Evolutionary conservation across 352 stramenopile species (phyloP).

Genomic region (Elongisporangium undulatum): DNA sequence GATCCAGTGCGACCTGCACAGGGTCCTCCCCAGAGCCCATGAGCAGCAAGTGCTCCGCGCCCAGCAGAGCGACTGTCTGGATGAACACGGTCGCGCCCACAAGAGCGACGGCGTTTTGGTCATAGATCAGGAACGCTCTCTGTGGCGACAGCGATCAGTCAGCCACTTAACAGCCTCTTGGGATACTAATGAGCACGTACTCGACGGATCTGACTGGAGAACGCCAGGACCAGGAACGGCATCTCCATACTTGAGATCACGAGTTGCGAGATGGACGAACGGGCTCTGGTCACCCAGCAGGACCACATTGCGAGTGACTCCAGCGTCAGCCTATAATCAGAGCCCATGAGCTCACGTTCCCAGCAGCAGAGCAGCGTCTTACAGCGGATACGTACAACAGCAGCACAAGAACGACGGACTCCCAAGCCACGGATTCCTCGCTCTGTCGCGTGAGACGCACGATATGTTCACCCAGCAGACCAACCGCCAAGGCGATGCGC

Average conservation of each 20-base stretch:
- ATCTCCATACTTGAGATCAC: constrained; percentile 15
- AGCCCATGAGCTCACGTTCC: background rate
- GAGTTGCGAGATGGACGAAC: constrained; percentile 14
- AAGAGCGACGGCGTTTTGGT: constrained; percentile 25
- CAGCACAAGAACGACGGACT: constrained; percentile 9
- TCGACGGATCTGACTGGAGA: constrained; percentile 31
- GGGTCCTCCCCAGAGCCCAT: background rate
- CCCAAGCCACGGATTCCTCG: background rate
- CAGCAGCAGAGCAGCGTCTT: background rate
- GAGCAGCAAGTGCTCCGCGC: constrained; percentile 19
- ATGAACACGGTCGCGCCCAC: constrained; percentile 18
- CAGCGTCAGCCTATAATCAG: constrained; percentile 14
- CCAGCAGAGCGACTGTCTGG: constrained; percentile 29
- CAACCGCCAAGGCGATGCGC: constrained; percentile 4
- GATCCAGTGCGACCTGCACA: constrained; percentile 6
- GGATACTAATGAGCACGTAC: constrained; percentile 11
- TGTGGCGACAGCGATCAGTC: background rate
- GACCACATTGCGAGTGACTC: constrained; percentile 17
- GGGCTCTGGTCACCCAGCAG: constrained; percentile 5
- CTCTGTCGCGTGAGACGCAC: constrained; percentile 3
- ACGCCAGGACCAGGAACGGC: constrained; percentile 19
- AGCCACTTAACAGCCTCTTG: background rate
- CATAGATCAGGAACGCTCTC: constrained; percentile 26
- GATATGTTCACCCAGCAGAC: background rate
- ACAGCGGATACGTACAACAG: constrained; percentile 11